phyloP scores from a whole-genome alignment of 352 stramenopile genomes.

The Achlya hypogyna region DNA sequence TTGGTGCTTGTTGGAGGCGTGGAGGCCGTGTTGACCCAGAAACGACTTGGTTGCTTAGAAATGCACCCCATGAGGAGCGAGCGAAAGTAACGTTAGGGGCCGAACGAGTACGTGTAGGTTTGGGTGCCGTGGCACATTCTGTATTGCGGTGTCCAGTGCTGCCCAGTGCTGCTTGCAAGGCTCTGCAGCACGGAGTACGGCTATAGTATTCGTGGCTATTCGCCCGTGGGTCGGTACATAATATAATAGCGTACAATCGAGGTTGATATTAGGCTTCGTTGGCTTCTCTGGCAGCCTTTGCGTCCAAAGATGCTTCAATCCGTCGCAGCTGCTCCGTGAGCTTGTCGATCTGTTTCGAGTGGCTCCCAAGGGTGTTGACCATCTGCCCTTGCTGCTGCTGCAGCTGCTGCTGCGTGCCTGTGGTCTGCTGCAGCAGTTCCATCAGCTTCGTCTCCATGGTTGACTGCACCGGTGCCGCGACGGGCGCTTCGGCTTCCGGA shows the following conservation, averaged over 20 bases:
- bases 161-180: too few relatives aligned
- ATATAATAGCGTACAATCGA: not conserved
- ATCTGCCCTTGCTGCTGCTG: slow-evolving; percentile 73
- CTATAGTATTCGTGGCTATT: too few relatives aligned
- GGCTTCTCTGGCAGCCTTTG: not conserved
- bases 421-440: slow-evolving; percentile 70
- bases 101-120: too few relatives aligned
- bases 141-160: too few relatives aligned
- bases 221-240: too few relatives aligned
- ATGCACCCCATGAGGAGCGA: too few relatives aligned
- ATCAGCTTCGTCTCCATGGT: slow-evolving; percentile 66
- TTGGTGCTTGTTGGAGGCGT: too few relatives aligned
- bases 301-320: slow-evolving; percentile 36
- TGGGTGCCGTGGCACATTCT: too few relatives aligned
- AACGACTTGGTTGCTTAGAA: too few relatives aligned
- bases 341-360: slow-evolving; percentile 73
- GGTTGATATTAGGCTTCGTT: not conserved
- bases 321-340: slow-evolving; percentile 70
- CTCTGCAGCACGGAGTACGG: too few relatives aligned
- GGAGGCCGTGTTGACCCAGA: too few relatives aligned
- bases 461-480: not conserved
- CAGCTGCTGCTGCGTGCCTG: slow-evolving; percentile 68
- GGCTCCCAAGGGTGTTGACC: slow-evolving; percentile 60
- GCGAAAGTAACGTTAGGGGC: too few relatives aligned
- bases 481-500: not conserved